Evolutionary conservation across 352 stramenopile genomes (phyloP).

Genomic region (Thalassiosira exigua): DNA sequence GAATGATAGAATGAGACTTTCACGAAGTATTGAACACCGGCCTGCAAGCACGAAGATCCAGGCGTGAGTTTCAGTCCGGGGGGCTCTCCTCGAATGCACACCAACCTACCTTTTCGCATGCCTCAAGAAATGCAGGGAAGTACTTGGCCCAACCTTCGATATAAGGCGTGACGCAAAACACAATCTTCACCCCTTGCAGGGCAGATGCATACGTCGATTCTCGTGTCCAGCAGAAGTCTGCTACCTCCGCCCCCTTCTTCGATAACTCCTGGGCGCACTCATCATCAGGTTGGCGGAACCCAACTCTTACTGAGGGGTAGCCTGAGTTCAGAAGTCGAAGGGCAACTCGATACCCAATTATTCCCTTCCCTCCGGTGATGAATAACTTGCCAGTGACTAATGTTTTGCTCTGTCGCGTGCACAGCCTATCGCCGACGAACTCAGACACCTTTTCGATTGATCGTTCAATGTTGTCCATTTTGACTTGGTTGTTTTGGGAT

Average conservation of each 20-base stretch:
- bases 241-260: slow-evolving; percentile 38
- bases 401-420: slow-evolving; percentile 27
- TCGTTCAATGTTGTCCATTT: slow-evolving; percentile 31
- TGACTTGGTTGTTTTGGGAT: neutral
- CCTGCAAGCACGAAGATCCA: too few species aligned
- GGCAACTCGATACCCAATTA: slow-evolving; percentile 43
- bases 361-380: slow-evolving; percentile 47
- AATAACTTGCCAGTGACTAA: slow-evolving; percentile 40
- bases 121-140: slow-evolving; percentile 28
- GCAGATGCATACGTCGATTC: slow-evolving; percentile 40
- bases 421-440: slow-evolving; percentile 23
- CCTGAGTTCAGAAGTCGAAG: slow-evolving; percentile 32
- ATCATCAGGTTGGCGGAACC: slow-evolving; percentile 28
- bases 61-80: too few species aligned
- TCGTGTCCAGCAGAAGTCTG: slow-evolving; percentile 45
- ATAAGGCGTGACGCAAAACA: slow-evolving; percentile 40
- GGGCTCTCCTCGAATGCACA: too few species aligned
- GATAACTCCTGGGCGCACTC: slow-evolving; percentile 29
- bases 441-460: neutral
- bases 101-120: too few species aligned
- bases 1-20: slow-evolving; percentile 63
- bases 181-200: slow-evolving; percentile 50
- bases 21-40: slow-evolving; percentile 41
- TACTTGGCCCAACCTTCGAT: slow-evolving; percentile 12
- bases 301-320: slow-evolving; percentile 42